Evolutionary conservation across 805 yeast genomes (phyloP).

Genomic region (Saccharomycopsis sp.): DNA sequence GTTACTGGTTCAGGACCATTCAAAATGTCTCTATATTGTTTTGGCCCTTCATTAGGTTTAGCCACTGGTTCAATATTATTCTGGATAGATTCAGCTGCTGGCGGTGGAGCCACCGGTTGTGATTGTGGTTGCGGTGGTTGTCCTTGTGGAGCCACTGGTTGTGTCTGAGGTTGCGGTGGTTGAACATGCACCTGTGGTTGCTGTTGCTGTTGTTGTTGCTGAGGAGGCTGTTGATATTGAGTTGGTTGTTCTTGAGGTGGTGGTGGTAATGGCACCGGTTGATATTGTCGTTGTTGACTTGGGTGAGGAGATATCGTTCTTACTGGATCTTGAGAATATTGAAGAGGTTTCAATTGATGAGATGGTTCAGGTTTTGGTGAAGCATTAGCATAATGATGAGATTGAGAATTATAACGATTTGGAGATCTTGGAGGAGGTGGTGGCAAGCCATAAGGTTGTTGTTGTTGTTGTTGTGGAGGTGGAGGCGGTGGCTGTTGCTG

Average conservation of each 20-base stretch:
- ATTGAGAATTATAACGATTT: too few relatives aligned
- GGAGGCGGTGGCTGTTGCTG: constrained; percentile 5
- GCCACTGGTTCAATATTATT: neutral
- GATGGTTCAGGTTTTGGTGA: too few relatives aligned
- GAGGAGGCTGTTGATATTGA: constrained; percentile 20
- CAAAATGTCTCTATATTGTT: too few relatives aligned
- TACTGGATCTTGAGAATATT: constrained; percentile 15
- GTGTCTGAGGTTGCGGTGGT: constrained; percentile 12
- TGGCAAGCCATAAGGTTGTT: constrained; percentile 8
- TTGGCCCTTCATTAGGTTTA: too few relatives aligned
- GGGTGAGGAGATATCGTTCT: constrained; percentile 12
- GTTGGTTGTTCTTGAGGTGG: constrained; percentile 19
- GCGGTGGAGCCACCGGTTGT: constrained; percentile 9
- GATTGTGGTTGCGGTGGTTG: constrained; percentile 14
- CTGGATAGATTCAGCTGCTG: constrained; percentile 1
- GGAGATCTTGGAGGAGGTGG: constrained; percentile 25
- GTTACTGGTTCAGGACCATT: neutral
- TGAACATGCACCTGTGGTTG: constrained; percentile 5
- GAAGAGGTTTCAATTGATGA: constrained; percentile 8
- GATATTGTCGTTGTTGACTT: constrained; percentile 23
- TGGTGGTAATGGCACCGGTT: constrained; percentile 23
- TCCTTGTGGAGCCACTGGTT: constrained; percentile 17
- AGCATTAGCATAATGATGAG: too few relatives aligned
- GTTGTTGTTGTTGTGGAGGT: constrained; percentile 13
- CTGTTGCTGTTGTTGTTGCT: constrained; percentile 18